Percentiles rank a stretch among this genome's conserved stretches.
phyloP scores from a whole-genome alignment of 1,139 yeast species.

The Saccharomyces hybrid region DNA sequence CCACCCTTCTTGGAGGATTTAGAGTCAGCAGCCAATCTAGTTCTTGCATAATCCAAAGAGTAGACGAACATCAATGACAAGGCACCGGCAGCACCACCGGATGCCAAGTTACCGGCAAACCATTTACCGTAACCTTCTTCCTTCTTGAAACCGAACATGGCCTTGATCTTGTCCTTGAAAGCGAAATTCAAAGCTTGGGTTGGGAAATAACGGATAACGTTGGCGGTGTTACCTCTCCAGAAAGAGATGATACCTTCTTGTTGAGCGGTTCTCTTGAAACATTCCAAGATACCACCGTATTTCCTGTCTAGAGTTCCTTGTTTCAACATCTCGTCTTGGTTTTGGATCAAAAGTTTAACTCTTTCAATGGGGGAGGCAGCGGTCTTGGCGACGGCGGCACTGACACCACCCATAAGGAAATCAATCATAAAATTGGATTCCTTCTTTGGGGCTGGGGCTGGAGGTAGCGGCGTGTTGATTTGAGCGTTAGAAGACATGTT shows the following conservation, averaged over 20 bases:
- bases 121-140: constrained; percentile 55
- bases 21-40: constrained; percentile 78
- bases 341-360: constrained; percentile 72
- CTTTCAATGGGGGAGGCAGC: constrained; percentile 83
- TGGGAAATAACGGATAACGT: constrained; percentile 78
- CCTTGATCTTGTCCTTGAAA: constrained; percentile 76
- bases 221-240: constrained; percentile 84
- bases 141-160: constrained; percentile 69
- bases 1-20: constrained; percentile 56
- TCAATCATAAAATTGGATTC: constrained; percentile 42
- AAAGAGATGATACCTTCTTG: constrained; percentile 64
- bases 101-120: constrained; percentile 75
- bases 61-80: constrained; percentile 66
- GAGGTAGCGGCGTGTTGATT: constrained; percentile 2
- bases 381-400: constrained; percentile 79
- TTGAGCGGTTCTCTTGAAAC: constrained; percentile 63
- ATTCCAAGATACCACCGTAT: constrained; percentile 63
- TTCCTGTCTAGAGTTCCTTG: constrained; percentile 65
- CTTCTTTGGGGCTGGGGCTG: constrained; percentile 19
- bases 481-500: not conserved
- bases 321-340: constrained; percentile 77
- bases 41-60: constrained; percentile 78
- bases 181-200: constrained; percentile 79
- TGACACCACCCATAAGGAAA: constrained; percentile 74
- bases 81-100: constrained; percentile 82